Evolutionary conservation across 306 rosid genomes (phyloP).

Genomic region (Arachis stenosperma): DNA sequence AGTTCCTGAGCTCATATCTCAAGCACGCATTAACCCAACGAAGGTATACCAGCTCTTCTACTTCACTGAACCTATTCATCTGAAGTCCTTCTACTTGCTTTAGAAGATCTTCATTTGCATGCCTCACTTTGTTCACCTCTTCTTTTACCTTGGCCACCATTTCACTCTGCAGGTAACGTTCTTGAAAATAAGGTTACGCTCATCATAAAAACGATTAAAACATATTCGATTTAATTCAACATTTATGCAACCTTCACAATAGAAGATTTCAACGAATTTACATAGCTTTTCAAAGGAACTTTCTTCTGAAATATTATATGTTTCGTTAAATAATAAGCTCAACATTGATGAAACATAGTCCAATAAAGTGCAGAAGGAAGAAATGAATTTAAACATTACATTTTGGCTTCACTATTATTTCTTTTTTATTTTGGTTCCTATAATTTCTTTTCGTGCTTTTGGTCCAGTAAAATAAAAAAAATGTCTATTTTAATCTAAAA

Average conservation of each 20-base stretch:
- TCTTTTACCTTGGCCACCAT: conserved; percentile 65
- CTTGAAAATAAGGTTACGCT: conserved; percentile 29
- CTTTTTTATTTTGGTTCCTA: too few species aligned
- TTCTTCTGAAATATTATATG: background rate
- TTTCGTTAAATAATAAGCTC: background rate
- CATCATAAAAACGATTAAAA: conserved; percentile 16
- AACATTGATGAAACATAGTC: background rate
- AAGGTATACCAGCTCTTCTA: conserved; percentile 95
- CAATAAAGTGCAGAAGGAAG: conserved; percentile 15
- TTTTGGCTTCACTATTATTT: background rate
- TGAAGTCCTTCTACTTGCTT: conserved; percentile 98
- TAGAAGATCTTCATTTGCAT: conserved; percentile 77
- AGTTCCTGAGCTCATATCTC: conserved; percentile 85
- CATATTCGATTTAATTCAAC: conserved; percentile 3
- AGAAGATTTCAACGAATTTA: conserved; percentile 6
- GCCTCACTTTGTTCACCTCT: conserved; percentile 71
- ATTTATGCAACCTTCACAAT: conserved; percentile 5
- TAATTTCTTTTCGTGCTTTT: too few species aligned
- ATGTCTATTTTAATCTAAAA: too few species aligned
- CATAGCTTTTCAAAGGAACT: conserved; percentile 1
- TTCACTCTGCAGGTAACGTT: conserved; percentile 64
- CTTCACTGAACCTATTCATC: conserved; percentile 87
- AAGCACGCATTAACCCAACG: conserved; percentile 98
- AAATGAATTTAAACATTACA: background rate
- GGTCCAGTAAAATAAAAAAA: too few species aligned